phyloP scores from a whole-genome alignment of 2,329 filamentous ascomycete species.

The Ilyonectria mors-panacis region DNA sequence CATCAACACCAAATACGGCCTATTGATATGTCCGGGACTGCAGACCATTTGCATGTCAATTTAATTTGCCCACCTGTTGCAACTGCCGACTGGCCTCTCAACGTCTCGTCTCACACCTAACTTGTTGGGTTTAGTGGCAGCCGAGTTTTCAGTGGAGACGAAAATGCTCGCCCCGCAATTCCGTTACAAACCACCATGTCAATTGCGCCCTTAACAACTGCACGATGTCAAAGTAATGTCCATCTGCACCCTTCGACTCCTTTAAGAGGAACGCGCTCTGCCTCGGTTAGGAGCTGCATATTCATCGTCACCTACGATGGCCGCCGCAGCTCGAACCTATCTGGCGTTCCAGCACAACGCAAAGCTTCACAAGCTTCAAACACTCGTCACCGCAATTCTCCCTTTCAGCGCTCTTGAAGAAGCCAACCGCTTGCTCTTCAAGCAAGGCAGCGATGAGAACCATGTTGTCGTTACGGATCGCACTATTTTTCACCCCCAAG shows the following conservation, averaged over 20 bases:
- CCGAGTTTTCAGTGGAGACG: background rate
- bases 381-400: slow-evolving; percentile 62
- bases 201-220: background rate
- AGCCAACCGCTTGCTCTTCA: slow-evolving; percentile 70
- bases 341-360: slow-evolving; percentile 62
- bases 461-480: slow-evolving; percentile 72
- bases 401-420: slow-evolving; percentile 66
- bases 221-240: background rate
- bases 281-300: background rate
- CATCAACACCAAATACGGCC: no score
- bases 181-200: background rate
- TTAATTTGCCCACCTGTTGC: no score
- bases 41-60: no score
- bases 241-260: background rate
- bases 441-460: slow-evolving; percentile 65
- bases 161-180: background rate
- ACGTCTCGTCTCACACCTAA: no score
- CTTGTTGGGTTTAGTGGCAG: background rate
- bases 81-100: no score
- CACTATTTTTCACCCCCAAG: slow-evolving; percentile 84
- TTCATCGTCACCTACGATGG: slow-evolving; percentile 33
- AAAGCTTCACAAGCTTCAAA: slow-evolving; percentile 60
- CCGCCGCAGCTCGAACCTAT: slow-evolving; percentile 36
- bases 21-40: no score
- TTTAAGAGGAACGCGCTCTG: background rate